Evolutionary conservation across 192 early-diverging fungal species (phyloP).

Genomic region (Coemansia sp.): DNA sequence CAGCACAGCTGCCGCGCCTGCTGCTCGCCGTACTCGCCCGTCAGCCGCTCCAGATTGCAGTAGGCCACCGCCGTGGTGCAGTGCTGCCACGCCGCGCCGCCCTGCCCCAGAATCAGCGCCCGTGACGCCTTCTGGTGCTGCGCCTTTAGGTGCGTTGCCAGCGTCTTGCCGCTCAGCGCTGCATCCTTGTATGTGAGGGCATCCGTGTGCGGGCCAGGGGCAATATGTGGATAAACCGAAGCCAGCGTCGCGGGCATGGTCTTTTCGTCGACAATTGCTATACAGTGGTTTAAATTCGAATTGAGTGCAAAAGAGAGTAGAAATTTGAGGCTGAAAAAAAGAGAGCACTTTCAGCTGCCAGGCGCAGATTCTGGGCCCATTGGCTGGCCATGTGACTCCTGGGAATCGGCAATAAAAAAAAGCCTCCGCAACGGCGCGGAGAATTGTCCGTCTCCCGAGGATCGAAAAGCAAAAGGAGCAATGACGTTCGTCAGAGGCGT

Average conservation of each 20-base stretch:
- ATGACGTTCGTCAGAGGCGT: background rate
- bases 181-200: background rate
- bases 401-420: too few species aligned
- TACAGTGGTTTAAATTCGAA: too few species aligned
- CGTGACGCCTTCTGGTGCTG: slow-evolving; percentile 51
- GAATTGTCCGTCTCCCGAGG: background rate
- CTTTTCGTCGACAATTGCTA: background rate
- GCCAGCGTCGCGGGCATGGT: slow-evolving; percentile 10
- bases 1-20: slow-evolving; percentile 48
- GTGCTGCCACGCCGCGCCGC: slow-evolving; percentile 30
- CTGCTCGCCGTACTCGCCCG: slow-evolving; percentile 32
- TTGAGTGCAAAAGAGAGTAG: too few species aligned
- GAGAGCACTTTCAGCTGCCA: background rate
- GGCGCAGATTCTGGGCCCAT: background rate
- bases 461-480: background rate
- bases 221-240: background rate
- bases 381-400: background rate
- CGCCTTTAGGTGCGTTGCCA: slow-evolving; percentile 18
- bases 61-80: slow-evolving; percentile 28
- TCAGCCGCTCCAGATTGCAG: slow-evolving; percentile 35
- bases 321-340: too few species aligned
- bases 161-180: background rate
- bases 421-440: background rate
- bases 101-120: slow-evolving; percentile 42
- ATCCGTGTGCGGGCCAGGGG: background rate